Conservation (phyloP, 2,329 filamentous ascomycete genomes). For the Mycosphaerella sp. region DNA sequence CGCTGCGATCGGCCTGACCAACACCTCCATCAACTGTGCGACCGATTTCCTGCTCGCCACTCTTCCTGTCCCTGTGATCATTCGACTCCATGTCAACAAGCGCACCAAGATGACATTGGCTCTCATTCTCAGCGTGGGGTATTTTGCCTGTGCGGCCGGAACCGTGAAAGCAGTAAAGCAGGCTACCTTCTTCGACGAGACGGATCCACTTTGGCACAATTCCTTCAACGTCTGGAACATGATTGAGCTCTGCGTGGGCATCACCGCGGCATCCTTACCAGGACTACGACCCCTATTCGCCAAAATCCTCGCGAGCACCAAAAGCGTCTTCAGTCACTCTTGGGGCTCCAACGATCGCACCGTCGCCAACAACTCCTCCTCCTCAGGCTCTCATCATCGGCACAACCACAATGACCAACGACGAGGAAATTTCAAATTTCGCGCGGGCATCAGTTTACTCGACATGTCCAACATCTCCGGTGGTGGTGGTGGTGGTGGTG, state of each 20-base stretch:
- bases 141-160: constrained; percentile 39
- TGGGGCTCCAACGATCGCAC: constrained; percentile 7
- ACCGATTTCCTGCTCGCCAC: constrained; percentile 40
- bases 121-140: constrained; percentile 35
- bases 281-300: constrained; percentile 32
- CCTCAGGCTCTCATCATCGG: constrained; percentile 2
- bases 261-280: constrained; percentile 40
- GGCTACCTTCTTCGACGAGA: constrained; percentile 31
- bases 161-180: constrained; percentile 41
- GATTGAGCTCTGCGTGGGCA: constrained; percentile 42
- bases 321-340: constrained; percentile 6
- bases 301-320: constrained; percentile 16
- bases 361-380: background rate
- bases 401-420: background rate
- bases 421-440: background rate
- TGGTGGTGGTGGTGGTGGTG: no score
- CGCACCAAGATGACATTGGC: constrained; percentile 38
- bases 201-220: constrained; percentile 36
- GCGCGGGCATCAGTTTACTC: no score
- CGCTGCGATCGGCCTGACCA: constrained; percentile 43
- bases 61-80: constrained; percentile 40
- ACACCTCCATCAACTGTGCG: constrained; percentile 39
- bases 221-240: constrained; percentile 42
- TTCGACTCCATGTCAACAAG: constrained; percentile 39
- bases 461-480: no score